Conservation (phyloP, 2,329 filamentous ascomycete genomes). For the Bipolaris oryzae region DNA sequence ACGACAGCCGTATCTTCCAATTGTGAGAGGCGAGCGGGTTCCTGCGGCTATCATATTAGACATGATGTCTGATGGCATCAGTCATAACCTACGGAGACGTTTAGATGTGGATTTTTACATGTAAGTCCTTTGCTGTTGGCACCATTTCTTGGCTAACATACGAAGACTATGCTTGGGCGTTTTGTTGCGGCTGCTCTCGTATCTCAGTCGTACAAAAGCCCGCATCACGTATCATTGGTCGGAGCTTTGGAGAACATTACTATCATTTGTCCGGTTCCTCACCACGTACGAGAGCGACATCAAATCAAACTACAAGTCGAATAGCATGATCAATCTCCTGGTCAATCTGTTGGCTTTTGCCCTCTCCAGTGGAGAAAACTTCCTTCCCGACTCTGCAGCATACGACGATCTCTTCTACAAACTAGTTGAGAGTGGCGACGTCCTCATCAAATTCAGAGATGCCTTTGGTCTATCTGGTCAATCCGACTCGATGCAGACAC, state of each 20-base stretch:
- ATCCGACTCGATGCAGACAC: slow-evolving; percentile 73
- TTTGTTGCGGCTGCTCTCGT: slow-evolving; percentile 80
- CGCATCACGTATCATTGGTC: slow-evolving; percentile 91
- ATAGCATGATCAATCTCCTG: slow-evolving; percentile 74
- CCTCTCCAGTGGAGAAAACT: slow-evolving; percentile 84
- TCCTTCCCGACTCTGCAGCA: slow-evolving; percentile 82
- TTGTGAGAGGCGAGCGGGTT: slow-evolving; percentile 73
- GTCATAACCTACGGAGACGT: slow-evolving; percentile 86
- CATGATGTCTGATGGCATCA: slow-evolving; percentile 86
- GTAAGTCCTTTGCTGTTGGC: slow-evolving; percentile 36
- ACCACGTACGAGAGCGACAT: slow-evolving; percentile 84
- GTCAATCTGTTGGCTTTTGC: slow-evolving; percentile 84
- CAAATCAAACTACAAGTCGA: slow-evolving; percentile 69
- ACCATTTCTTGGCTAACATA: neutral
- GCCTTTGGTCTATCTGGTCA: slow-evolving; percentile 63
- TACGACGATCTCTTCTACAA: slow-evolving; percentile 99
- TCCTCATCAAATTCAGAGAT: slow-evolving; percentile 80
- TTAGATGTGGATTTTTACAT: slow-evolving; percentile 86
- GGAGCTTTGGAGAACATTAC: slow-evolving; percentile 87
- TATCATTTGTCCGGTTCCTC: slow-evolving; percentile 88
- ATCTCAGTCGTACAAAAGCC: slow-evolving; percentile 80
- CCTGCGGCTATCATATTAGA: slow-evolving; percentile 81
- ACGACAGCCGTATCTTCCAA: slow-evolving; percentile 80
- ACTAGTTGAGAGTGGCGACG: slow-evolving; percentile 87
- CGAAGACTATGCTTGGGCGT: slow-evolving; percentile 76